A percentile compares a stretch with the other conserved stretches of the same genome.
Evolutionary conservation across 805 yeast genomes (phyloP).

Genomic region (Candida insectalens): DNA sequence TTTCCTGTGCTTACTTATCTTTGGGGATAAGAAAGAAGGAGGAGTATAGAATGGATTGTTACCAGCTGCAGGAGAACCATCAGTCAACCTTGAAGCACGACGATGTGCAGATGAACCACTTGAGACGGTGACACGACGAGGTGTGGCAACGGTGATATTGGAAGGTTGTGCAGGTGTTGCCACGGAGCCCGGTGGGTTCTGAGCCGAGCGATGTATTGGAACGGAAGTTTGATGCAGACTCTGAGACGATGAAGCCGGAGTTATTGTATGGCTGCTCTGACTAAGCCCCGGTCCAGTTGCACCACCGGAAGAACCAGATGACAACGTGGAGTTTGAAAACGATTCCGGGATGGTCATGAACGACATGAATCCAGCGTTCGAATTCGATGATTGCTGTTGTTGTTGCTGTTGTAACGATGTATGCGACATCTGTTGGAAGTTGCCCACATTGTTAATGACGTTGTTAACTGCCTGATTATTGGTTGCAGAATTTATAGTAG

Average conservation of each 20-base stretch:
- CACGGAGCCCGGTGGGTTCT: constrained; percentile 4
- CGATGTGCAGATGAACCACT: constrained; percentile 5
- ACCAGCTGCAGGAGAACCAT: constrained; percentile 28
- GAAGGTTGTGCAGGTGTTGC: constrained; percentile 14
- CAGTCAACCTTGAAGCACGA: constrained; percentile 14
- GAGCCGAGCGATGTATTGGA: constrained; percentile 5
- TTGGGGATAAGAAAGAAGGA: constrained; percentile 33
- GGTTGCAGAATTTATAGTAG: too few relatives aligned
- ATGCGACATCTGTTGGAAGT: too few relatives aligned
- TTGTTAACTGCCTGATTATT: too few relatives aligned
- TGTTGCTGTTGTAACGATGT: too few relatives aligned
- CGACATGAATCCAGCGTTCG: not conserved
- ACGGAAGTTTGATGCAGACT: constrained; percentile 4
- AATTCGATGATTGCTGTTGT: constrained; percentile 16
- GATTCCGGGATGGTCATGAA: constrained; percentile 20
- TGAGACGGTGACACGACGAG: constrained; percentile 8
- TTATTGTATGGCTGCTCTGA: constrained; percentile 5
- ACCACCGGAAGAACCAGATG: constrained; percentile 12
- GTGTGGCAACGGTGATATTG: constrained; percentile 20
- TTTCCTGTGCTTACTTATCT: constrained; percentile 19
- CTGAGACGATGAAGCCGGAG: constrained; percentile 8
- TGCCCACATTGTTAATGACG: too few relatives aligned
- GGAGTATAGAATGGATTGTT: constrained; percentile 41
- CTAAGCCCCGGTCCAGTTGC: not conserved
- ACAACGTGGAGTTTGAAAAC: constrained; percentile 23